These are phyloP conservation scores for Incumbomyces lentus DNA, from an alignment of 2,329 filamentous ascomycete genomes.

Conservation along the genomic window DNA sequence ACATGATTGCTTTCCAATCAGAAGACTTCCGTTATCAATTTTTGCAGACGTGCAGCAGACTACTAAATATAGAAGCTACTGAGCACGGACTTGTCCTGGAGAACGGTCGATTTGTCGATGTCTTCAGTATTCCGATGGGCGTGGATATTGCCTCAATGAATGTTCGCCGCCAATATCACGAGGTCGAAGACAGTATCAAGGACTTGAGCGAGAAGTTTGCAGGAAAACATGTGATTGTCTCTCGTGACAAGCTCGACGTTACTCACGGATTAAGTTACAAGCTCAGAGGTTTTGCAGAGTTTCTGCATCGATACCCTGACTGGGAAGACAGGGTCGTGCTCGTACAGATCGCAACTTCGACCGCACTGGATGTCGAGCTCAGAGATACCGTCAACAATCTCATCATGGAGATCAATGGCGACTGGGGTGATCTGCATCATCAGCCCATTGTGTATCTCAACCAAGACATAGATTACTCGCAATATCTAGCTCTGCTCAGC, in stretches of 20 bases:
- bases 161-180: slow-evolving; percentile 57
- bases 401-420: slow-evolving; percentile 85
- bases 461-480: slow-evolving; percentile 84
- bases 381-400: slow-evolving; percentile 87
- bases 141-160: slow-evolving; percentile 74
- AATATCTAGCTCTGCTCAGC: slow-evolving; percentile 84
- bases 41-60: slow-evolving; percentile 84
- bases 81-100: slow-evolving; percentile 82
- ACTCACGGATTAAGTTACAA: slow-evolving; percentile 91
- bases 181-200: slow-evolving; percentile 68
- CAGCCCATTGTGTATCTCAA: slow-evolving; percentile 89
- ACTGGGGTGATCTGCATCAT: slow-evolving; percentile 69
- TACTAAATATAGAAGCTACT: slow-evolving; percentile 82
- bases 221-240: slow-evolving; percentile 83
- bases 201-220: slow-evolving; percentile 75
- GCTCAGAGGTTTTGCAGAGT: slow-evolving; percentile 81
- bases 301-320: slow-evolving; percentile 85
- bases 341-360: slow-evolving; percentile 87
- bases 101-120: slow-evolving; percentile 75
- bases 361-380: slow-evolving; percentile 76
- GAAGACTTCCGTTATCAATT: slow-evolving; percentile 90
- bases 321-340: slow-evolving; percentile 80
- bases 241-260: slow-evolving; percentile 85
- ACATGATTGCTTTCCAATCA: slow-evolving; percentile 87
- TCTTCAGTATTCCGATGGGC: slow-evolving; percentile 75